phyloP scores from a whole-genome alignment of 257 asterid genomes.

The Solanum rostratum region DNA sequence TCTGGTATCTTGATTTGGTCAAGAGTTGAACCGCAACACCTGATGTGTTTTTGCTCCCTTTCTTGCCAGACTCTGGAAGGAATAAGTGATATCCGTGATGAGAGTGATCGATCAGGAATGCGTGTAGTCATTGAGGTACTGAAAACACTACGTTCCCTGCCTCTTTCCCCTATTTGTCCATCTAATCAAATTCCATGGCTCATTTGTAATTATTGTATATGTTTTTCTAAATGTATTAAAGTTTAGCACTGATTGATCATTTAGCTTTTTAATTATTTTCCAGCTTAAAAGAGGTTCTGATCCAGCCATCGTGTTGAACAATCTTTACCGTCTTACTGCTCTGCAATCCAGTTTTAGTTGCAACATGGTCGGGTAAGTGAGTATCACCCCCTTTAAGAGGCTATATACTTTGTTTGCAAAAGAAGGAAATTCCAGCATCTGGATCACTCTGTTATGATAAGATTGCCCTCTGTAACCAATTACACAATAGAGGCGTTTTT shows the following conservation, averaged over 20 bases:
- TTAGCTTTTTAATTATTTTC: conserved; percentile 12
- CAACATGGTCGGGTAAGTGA: conserved; percentile 98
- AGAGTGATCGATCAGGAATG: conserved; percentile 98
- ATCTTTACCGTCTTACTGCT: conserved; percentile 78
- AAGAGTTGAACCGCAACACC: background rate
- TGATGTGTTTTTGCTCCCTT: background rate
- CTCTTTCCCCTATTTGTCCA: background rate
- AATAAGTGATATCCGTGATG: conserved; percentile 96
- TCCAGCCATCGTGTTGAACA: conserved; percentile 77
- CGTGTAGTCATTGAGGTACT: conserved; percentile 93
- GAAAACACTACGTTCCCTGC: background rate
- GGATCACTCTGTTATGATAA: background rate
- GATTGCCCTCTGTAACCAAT: background rate
- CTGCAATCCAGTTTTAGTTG: conserved; percentile 87
- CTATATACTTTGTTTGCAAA: background rate
- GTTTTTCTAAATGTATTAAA: background rate
- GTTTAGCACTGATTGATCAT: background rate
- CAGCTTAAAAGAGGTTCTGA: conserved; percentile 95
- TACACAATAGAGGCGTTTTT: background rate
- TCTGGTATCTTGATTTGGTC: background rate
- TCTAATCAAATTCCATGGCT: background rate
- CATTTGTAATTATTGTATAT: background rate
- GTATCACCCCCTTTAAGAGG: conserved; percentile 1
- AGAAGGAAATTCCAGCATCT: background rate
- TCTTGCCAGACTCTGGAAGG: conserved; percentile 76